Percentiles rank a stretch among this genome's conserved stretches.
These are phyloP conservation scores for Fremontodendron californicum DNA, from an alignment of 345 rosid genomes.

Conservation along the genomic window DNA sequence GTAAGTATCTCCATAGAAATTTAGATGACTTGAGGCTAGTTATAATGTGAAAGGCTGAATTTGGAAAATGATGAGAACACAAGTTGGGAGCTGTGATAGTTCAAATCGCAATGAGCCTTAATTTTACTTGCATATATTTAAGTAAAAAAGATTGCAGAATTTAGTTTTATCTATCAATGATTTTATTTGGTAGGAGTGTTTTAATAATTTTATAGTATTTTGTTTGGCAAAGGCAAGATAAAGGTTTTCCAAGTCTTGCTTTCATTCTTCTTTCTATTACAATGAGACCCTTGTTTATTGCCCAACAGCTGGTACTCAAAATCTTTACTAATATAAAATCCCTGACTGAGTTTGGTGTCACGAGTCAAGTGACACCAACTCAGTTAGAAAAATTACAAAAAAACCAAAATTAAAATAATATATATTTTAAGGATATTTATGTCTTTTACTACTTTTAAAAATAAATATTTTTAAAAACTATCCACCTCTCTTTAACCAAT, in stretches of 20 bases:
- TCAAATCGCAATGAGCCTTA: neutral
- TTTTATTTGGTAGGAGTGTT: neutral
- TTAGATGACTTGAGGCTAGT: neutral
- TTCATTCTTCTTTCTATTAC: too few species aligned
- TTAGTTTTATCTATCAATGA: neutral
- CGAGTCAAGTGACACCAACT: too few species aligned
- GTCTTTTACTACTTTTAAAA: too few species aligned
- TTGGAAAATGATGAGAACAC: neutral
- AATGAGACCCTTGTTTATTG: too few species aligned
- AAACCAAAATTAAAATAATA: too few species aligned
- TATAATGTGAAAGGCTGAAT: neutral
- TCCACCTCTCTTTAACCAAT: too few species aligned
- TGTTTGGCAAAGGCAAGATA: neutral
- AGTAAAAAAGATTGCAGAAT: neutral
- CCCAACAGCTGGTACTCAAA: neutral
- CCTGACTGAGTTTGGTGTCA: too few species aligned
- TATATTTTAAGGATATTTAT: too few species aligned
- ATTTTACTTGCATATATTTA: neutral
- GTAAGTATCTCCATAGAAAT: neutral
- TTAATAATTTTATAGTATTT: too few species aligned
- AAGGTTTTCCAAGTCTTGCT: neutral
- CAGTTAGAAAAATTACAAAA: too few species aligned
- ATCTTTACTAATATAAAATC: too few species aligned
- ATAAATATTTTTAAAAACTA: too few species aligned
- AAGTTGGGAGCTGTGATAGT: neutral